These are phyloP conservation scores for Aquilaria malaccensis DNA, from an alignment of 345 rosid species.

Conservation along the genomic window DNA sequence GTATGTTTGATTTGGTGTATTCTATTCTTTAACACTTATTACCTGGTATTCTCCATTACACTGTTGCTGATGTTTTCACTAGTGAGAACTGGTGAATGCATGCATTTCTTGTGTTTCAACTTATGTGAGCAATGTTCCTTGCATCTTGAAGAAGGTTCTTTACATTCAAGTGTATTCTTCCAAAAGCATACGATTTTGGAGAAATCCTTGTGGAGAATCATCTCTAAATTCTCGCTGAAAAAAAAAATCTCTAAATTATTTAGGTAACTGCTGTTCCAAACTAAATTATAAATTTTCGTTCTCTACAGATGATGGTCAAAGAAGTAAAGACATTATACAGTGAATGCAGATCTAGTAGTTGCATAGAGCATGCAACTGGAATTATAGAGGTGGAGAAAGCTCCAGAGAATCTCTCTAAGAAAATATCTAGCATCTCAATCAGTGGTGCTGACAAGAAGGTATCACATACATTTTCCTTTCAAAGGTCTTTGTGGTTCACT, in stretches of 20 bases:
- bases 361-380: conserved; percentile 91
- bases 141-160: neutral
- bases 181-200: too few relatives aligned
- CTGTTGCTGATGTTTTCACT: neutral
- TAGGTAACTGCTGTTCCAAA: neutral
- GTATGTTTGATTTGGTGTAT: conserved; percentile 1
- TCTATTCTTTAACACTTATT: neutral
- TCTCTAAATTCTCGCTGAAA: neutral
- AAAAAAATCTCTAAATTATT: neutral
- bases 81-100: neutral
- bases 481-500: neutral
- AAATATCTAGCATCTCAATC: conserved; percentile 67
- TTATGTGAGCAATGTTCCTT: neutral
- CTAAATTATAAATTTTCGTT: neutral
- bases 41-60: neutral
- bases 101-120: neutral
- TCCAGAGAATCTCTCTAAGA: conserved; percentile 70
- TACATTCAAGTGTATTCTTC: neutral
- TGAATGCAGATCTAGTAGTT: conserved; percentile 79
- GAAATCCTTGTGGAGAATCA: too few relatives aligned
- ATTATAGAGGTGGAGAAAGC: conserved; percentile 74
- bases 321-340: conserved; percentile 55
- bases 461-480: conserved; percentile 6
- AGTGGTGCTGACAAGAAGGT: conserved; percentile 61
- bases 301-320: conserved; percentile 38